A percentile compares a stretch with the other conserved stretches of the same genome.
phyloP scores from a whole-genome alignment of 2,329 filamentous ascomycete genomes.

The Claviceps purpurea region DNA sequence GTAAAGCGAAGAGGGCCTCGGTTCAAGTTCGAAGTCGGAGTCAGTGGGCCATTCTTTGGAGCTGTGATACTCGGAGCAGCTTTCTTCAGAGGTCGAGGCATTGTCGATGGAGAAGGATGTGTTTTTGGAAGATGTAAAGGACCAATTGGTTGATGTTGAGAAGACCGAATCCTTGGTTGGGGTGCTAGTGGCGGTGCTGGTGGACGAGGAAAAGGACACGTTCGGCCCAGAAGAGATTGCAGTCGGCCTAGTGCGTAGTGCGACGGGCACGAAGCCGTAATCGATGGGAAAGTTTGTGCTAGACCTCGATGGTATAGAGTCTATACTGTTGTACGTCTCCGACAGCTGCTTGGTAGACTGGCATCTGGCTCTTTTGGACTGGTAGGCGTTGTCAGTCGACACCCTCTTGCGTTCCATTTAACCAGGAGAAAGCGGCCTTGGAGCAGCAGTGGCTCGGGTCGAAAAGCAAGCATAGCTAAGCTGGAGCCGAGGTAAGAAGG shows the following conservation, averaged over 20 bases:
- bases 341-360: constrained; percentile 6
- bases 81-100: not conserved
- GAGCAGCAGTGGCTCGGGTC: not conserved
- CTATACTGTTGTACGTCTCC: constrained; percentile 1
- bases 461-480: not conserved
- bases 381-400: not conserved
- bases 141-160: not conserved
- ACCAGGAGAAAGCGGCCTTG: not conserved
- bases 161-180: not conserved
- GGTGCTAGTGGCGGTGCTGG: not conserved
- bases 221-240: not conserved
- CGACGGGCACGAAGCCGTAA: too few species aligned
- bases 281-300: not conserved
- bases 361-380: constrained; percentile 3
- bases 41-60: constrained; percentile 7
- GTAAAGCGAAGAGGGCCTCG: not conserved
- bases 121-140: constrained; percentile 2
- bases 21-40: not conserved
- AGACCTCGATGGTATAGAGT: constrained; percentile 3
- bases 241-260: not conserved
- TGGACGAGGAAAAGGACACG: not conserved
- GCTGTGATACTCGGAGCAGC: constrained; percentile 9
- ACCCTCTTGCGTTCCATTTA: constrained; percentile 6
- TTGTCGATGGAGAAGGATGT: constrained; percentile 2
- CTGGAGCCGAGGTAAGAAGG: not conserved